Base-by-base conservation (phyloP, 2,329 filamentous ascomycete genomes). In the Fusarium sp. region DNA sequence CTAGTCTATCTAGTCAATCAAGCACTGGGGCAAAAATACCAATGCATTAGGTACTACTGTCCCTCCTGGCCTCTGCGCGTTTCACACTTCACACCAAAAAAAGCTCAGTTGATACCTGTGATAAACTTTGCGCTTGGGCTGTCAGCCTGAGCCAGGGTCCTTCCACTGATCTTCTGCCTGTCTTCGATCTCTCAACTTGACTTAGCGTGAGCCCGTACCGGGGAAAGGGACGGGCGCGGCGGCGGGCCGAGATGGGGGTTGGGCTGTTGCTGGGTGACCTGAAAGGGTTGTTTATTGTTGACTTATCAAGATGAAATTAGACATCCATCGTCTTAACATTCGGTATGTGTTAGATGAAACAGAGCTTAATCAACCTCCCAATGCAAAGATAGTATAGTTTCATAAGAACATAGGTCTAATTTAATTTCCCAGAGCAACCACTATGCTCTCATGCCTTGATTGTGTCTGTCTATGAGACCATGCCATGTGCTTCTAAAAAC, bases 161-260 rank as follows among this genome's bases (percentile, higher is more conserved):
- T 50, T 60, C 49, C 34, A 41, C 63, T 59, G 46, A n/a, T 20
- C 51, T 48, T 66, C 37, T 65, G 50, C 14, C 34, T 46, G 50
- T 43, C 20, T 59, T 60, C 60, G 62, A 54, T 50, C 43, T 63
- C 49, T 58, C n/a, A 7, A 27, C 32, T 34, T 46, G 32, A 53
- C 49, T 27, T 68, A 65, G 66, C 59, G 64, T 43, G 63, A 50
- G 53, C 64, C 43, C 30, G 54, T 56, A 32, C 59, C 49, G 37
- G 21, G 55, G 66, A 50, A 34, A 28, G 59, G 50, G 42, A 54
- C 63, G 53, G 65, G 55, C 61, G 53, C 59, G 59, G 59, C 59
- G 64, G 48, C 59, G 66, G 66, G 64, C 59, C 66, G 66, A 61
- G 42, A 50, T 46, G 25, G 53, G 63, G 58, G 43, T 43, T 34